These are phyloP conservation scores for Neurospora sp. DNA, from an alignment of 495 filamentous ascomycete species.

Conservation along the genomic window DNA sequence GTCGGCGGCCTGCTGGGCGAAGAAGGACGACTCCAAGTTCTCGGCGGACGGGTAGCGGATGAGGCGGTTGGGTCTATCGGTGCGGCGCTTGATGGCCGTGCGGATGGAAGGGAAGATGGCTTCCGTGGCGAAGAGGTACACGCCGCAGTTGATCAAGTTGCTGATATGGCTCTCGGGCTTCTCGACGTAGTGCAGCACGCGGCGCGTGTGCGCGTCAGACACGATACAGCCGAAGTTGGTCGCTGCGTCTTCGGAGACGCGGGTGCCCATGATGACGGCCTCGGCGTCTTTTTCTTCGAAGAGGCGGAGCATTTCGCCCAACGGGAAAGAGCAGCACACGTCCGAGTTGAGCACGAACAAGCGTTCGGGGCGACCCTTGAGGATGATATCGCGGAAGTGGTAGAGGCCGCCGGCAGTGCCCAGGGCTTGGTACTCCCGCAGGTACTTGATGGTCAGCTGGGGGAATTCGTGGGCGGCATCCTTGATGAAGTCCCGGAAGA, in stretches of 20 bases:
- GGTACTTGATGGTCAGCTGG: conserved; percentile 83
- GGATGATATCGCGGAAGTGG: conserved; percentile 98
- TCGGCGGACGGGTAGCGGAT: conserved; percentile 92
- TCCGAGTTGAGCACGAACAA: conserved; percentile 98
- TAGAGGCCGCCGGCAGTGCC: conserved; percentile 95
- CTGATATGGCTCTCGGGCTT: conserved; percentile 98
- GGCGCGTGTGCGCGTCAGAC: conserved; percentile 86
- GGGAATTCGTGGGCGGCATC: conserved; percentile 76
- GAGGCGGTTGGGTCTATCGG: conserved; percentile 74
- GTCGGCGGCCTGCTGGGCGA: conserved; percentile 39
- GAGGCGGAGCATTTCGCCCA: conserved; percentile 87
- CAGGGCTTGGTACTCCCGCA: conserved; percentile 94
- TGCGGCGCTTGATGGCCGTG: conserved; percentile 90
- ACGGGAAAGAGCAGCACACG: conserved; percentile 97
- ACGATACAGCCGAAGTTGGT: conserved; percentile 98
- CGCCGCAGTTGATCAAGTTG: conserved; percentile 98
- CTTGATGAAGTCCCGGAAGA: conserved; percentile 97
- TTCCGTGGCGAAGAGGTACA: conserved; percentile 93
- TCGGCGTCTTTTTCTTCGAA: conserved; percentile 95
- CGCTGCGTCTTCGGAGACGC: conserved; percentile 84
- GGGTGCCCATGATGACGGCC: conserved; percentile 91
- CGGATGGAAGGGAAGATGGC: conserved; percentile 95
- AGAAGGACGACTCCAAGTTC: conserved; percentile 74
- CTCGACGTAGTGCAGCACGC: conserved; percentile 98
- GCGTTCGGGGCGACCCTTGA: conserved; percentile 89